A percentile compares a stretch with the other conserved stretches of the same genome.
Evolutionary conservation across 768 basidiomycete species (phyloP).

Genomic region (Suillus americanus): DNA sequence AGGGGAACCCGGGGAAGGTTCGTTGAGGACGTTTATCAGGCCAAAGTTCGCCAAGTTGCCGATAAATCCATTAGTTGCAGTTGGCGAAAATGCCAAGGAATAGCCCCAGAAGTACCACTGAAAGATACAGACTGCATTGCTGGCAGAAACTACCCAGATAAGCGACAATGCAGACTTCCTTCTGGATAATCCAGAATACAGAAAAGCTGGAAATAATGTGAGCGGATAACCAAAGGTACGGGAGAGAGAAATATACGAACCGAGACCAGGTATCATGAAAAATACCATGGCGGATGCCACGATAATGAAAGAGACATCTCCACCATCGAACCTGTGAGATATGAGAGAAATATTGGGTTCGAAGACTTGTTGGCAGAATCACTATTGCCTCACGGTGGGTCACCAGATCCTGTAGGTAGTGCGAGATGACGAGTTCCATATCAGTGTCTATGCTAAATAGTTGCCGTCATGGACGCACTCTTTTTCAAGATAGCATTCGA

Average conservation of each 20-base stretch:
- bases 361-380: not conserved
- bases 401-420: conserved; percentile 14
- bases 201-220: conserved; percentile 48
- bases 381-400: conserved; percentile 22
- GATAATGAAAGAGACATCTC: conserved; percentile 72
- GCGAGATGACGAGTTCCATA: conserved; percentile 10
- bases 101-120: conserved; percentile 88
- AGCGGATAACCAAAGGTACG: conserved; percentile 6
- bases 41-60: conserved; percentile 84
- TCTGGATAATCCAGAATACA: conserved; percentile 74
- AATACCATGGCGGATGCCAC: conserved; percentile 69
- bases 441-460: not conserved
- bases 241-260: conserved; percentile 32
- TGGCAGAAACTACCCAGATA: conserved; percentile 71
- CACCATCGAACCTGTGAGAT: conserved; percentile 57
- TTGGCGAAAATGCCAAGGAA: conserved; percentile 78
- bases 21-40: conserved; percentile 64
- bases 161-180: conserved; percentile 70
- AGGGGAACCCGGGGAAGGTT: conserved; percentile 76
- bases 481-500: not conserved
- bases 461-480: conserved; percentile 14
- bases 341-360: conserved; percentile 9
- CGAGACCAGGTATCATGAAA: conserved; percentile 77
- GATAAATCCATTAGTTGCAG: conserved; percentile 72
- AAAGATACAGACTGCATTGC: conserved; percentile 74